Conservation (phyloP, 139 green algal species). For the Ulvella scutata region DNA sequence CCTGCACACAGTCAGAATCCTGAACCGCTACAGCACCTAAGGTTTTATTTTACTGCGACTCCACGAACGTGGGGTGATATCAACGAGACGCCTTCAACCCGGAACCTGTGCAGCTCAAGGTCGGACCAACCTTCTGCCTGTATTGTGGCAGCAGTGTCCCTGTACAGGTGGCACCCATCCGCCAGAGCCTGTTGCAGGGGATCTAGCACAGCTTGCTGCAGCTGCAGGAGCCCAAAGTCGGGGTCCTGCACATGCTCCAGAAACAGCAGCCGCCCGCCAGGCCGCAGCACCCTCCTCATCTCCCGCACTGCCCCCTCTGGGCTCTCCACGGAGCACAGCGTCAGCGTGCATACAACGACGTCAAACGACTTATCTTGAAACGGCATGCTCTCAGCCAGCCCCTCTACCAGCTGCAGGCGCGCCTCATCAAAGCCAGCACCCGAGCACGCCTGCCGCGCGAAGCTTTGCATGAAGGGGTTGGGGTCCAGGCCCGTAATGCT, state of each 20-base stretch:
- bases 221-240: constrained; percentile 5
- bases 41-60: background rate
- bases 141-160: constrained; percentile 30
- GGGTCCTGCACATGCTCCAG: constrained; percentile 47
- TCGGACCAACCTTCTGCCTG: constrained; percentile 6
- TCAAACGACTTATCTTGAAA: constrained; percentile 28
- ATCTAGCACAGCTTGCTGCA: constrained; percentile 31
- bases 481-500: constrained; percentile 39
- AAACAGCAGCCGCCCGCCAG: constrained; percentile 37
- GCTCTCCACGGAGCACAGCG: constrained; percentile 43
- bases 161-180: constrained; percentile 45
- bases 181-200: constrained; percentile 44
- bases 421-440: constrained; percentile 1
- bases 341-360: constrained; percentile 41
- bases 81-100: constrained; percentile 16
- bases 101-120: constrained; percentile 13
- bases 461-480: constrained; percentile 38
- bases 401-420: constrained; percentile 25
- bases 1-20: too few relatives aligned
- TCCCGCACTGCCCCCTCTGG: constrained; percentile 24
- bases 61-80: constrained; percentile 30
- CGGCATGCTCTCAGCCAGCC: constrained; percentile 27
- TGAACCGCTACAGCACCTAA: background rate
- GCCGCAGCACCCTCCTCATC: constrained; percentile 31
- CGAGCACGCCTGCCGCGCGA: constrained; percentile 13